Base-by-base conservation (phyloP, 2,329 filamentous ascomycete genomes). In the Colletotrichum aenigma region DNA sequence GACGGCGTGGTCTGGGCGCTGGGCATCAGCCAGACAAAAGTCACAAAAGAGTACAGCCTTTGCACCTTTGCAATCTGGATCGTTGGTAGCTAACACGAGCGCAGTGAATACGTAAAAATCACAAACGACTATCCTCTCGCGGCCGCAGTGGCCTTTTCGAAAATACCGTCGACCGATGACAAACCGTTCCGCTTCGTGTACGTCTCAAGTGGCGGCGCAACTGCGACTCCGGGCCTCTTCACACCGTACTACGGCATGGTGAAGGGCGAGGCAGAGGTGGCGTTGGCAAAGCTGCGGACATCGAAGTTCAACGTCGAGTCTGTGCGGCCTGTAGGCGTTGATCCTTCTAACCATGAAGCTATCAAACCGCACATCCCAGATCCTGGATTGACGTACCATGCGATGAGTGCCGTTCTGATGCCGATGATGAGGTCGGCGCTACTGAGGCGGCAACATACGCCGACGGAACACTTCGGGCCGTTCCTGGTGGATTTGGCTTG, bases 1-100 rank as follows among this genome's bases (percentile, higher is more conserved):
- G 85, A 89, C 9, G 94, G 92, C 2, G 94, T 92, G 74, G 92
- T 96, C 1, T 96, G 94, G 94, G 94, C 94, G 0, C 86, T 93
- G 61, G 94, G 94, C 1, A 91, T 93, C 65, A 92, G 90, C 76
- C 89, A 92, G 79, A 91, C 82, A 7, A 84, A 88, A 52, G 93
- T 94, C 9, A 81, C 81, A 72, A 91, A 90, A 76, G 90, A 93
- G 89, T 93, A 10, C 24, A 6, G 12, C 4, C n/a, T 13, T 48
- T 48, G 43, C 5, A 4, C 28, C 26, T 32, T 8, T 43, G 4
- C 6, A 21, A 21, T 21, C 0, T 16, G 12, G 7, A 32, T 13
- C n/a, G 15, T 28, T 12, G 10, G 3, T 24, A 21, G 34, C 65
- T 55, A n/a, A 71, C 61, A 13, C 30, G 2, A 18, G 16, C 16